Percentiles rank a stretch among this genome's conserved stretches.
These are phyloP conservation scores for Escallonia rubra DNA, from an alignment of 129 eudicot species.

Conservation along the genomic window DNA sequence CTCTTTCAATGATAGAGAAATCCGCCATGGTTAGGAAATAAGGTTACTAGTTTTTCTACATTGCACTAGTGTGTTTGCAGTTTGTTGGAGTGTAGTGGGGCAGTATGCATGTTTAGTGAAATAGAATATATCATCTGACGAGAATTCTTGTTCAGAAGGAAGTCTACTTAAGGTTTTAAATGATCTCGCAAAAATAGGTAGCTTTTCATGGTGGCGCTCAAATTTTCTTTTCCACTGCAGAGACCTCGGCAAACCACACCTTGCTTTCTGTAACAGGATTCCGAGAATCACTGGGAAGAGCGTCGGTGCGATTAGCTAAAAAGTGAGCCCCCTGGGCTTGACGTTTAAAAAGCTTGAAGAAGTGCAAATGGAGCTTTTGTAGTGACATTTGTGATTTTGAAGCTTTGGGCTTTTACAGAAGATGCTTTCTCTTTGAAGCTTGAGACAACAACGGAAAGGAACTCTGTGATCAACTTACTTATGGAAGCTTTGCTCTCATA, in stretches of 20 bases:
- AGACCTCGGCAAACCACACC: not conserved
- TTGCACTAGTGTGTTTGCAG: no score
- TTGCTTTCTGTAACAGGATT: not conserved
- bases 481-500: not conserved
- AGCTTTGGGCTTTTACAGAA: not conserved
- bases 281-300: not conserved
- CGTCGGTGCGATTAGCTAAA: no score
- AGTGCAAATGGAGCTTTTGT: not conserved
- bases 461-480: not conserved
- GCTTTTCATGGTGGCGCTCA: not conserved
- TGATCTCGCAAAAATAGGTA: not conserved
- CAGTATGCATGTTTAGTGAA: no score
- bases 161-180: no score
- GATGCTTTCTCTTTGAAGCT: slow-evolving; percentile 3
- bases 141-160: no score
- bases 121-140: no score
- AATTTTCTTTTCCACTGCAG: not conserved
- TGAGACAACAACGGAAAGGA: not conserved
- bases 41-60: no score
- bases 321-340: not conserved
- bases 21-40: no score
- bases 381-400: not conserved
- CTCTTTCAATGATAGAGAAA: no score
- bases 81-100: no score
- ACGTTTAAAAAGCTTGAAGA: not conserved